These are phyloP conservation scores for Diophrys sp. DNA, from an alignment of 73 alveolate species.

Conservation along the genomic window DNA sequence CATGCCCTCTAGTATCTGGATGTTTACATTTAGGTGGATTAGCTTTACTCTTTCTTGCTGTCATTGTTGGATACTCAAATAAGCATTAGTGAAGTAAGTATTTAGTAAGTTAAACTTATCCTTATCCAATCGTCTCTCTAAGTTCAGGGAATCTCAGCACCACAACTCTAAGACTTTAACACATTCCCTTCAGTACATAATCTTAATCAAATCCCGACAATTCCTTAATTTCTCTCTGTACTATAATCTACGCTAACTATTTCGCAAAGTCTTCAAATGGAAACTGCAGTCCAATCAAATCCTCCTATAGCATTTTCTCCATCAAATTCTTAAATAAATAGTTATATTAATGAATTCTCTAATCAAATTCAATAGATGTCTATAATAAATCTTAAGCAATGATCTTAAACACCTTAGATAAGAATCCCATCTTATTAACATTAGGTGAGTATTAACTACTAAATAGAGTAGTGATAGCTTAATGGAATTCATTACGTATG, in stretches of 20 bases:
- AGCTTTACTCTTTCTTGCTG: neutral
- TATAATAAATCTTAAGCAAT: neutral
- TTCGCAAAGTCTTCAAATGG: neutral
- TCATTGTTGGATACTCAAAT: slow-evolving; percentile 44
- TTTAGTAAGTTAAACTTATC: neutral
- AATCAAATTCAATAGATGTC: slow-evolving; percentile 3
- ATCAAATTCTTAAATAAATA: slow-evolving; percentile 7
- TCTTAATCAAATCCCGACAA: slow-evolving; percentile 40
- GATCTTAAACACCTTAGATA: neutral
- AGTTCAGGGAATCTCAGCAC: slow-evolving; percentile 34
- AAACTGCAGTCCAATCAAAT: neutral
- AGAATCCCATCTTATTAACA: neutral
- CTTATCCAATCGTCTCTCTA: slow-evolving; percentile 9
- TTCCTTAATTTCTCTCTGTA: slow-evolving; percentile 22
- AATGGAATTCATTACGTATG: neutral
- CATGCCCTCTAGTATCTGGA: slow-evolving; percentile 19
- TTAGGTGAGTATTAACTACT: neutral
- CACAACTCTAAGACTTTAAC: slow-evolving; percentile 22
- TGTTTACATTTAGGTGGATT: slow-evolving; percentile 65
- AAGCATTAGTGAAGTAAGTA: slow-evolving; percentile 46
- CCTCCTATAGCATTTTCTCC: neutral
- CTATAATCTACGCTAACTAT: neutral
- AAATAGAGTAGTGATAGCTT: neutral
- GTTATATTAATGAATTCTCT: slow-evolving; percentile 4
- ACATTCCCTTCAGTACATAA: slow-evolving; percentile 36